phyloP scores from a whole-genome alignment of 73 alveolate species.

The Blepharisma stoltei region DNA sequence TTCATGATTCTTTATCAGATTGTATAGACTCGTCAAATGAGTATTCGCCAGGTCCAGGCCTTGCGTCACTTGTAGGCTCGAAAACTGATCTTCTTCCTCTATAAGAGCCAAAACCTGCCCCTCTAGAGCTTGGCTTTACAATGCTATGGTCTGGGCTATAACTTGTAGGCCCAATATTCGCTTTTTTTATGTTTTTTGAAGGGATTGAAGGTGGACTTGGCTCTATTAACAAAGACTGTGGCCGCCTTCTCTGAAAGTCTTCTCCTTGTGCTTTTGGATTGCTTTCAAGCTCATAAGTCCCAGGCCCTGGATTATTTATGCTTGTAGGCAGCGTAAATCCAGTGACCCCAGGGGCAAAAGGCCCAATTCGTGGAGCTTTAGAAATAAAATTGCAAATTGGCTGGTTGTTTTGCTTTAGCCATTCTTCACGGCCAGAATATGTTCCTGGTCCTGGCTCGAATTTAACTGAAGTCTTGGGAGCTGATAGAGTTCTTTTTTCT shows the following conservation, averaged over 20 bases:
- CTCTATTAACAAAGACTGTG: constrained; percentile 13
- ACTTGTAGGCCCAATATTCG: background rate
- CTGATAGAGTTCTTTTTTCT: constrained; percentile 14
- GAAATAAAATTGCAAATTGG: background rate
- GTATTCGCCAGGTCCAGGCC: constrained; percentile 27
- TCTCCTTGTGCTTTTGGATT: background rate
- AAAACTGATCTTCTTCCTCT: constrained; percentile 11
- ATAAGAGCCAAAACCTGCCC: background rate
- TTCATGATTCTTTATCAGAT: too few relatives aligned
- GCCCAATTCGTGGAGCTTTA: constrained; percentile 23
- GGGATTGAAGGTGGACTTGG: constrained; percentile 15
- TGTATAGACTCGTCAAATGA: background rate
- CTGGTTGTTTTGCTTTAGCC: background rate
- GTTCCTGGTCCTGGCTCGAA: constrained; percentile 15
- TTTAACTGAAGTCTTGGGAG: background rate
- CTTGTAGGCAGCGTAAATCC: constrained; percentile 21
- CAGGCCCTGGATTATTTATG: constrained; percentile 22
- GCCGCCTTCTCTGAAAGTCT: background rate
- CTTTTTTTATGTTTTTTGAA: background rate
- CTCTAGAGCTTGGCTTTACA: constrained; percentile 4
- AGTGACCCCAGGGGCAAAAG: constrained; percentile 24
- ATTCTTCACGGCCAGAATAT: background rate
- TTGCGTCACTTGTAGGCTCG: background rate
- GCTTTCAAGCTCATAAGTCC: constrained; percentile 2
- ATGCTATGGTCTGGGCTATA: background rate